Evolutionary conservation across 345 rosid genomes (phyloP), one percentile per base, ranked within the genome.

Genomic region (Euphorbia pulcherrima): DNA sequence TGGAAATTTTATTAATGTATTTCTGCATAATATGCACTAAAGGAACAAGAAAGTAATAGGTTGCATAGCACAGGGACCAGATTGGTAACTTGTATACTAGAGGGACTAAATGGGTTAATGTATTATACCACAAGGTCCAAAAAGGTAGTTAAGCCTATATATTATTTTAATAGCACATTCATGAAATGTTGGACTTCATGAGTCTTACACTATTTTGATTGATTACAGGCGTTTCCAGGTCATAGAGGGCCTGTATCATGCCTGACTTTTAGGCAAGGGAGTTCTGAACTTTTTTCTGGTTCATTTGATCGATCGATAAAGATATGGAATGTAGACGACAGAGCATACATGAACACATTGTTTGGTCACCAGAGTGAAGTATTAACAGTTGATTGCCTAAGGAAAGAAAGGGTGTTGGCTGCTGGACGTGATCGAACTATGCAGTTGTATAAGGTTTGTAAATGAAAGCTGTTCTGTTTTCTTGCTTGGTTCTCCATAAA

Each of bases 271-370:
- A 85, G 97, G 85, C 84, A 86, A 51, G 97, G 97, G 39, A 83
- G 91, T 41, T 29, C 90, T 0, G 99, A 95, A 65, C 86, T 95
- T 77, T 92, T 88, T 79, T 95, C 98, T 83, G 99, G 98, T 82
- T 95, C 99, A 58, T 95, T 81, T 81, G 99, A 92, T 81, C 79
- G 98, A 77, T 88, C 89, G n/a, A 74, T 88, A 68, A 92, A 92
- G 82, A 82, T 85, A 70, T 95, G 98, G 98, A 95, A 92, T 72
- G 86, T 64, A 10, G 98, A 90, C 68, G 99, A 95, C 67, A 90
- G 90, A 79, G 83, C 97, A 54, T 92, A 88, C 68, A 76, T 95
- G 64, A 80, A 41, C 48, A 90, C 96, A 37, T 72, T 79, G 72
- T 88, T 83, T 79, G 99, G 99, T 64, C 96, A 88, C 75, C 92